Percentiles rank a stretch among this genome's conserved stretches.
Conservation (phyloP, 805 yeast genomes). For the Hanseniaspora hatyaiensis region DNA sequence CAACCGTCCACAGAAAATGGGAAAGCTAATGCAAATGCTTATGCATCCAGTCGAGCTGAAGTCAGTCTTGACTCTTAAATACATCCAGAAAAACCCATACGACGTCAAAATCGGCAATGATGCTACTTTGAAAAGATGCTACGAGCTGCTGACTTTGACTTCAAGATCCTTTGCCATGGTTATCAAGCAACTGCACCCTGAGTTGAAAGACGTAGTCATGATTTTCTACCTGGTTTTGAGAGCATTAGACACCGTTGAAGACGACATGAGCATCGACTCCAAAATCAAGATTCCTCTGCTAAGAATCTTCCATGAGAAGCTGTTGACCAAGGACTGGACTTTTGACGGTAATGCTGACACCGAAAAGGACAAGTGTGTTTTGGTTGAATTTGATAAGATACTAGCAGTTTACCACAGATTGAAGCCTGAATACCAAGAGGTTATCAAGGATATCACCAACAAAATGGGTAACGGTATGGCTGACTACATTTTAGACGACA, state of each 20-base stretch:
- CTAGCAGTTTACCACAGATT: conserved; percentile 61
- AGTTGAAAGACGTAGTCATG: conserved; percentile 68
- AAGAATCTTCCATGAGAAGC: conserved; percentile 52
- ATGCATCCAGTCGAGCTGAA: conserved; percentile 62
- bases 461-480: conserved; percentile 99
- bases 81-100: conserved; percentile 12
- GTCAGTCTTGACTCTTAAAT: conserved; percentile 52
- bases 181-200: conserved; percentile 81
- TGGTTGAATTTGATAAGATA: conserved; percentile 65
- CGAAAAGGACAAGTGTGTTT: conserved; percentile 71
- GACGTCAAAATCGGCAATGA: not conserved
- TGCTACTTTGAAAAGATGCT: conserved; percentile 32
- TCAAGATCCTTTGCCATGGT: conserved; percentile 94
- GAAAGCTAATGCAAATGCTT: conserved; percentile 46
- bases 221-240: conserved; percentile 75
- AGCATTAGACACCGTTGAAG: conserved; percentile 92
- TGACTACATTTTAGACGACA: conserved; percentile 66
- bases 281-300: conserved; percentile 62
- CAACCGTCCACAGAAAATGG: too few relatives aligned
- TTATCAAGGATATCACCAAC: conserved; percentile 62
- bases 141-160: conserved; percentile 39
- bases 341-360: conserved; percentile 61
- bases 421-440: conserved; percentile 63
- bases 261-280: conserved; percentile 78
- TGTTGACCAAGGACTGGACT: conserved; percentile 63